Evolutionary conservation across 2,329 filamentous ascomycete species (phyloP).

Genomic region (Talaromyces sp.): DNA sequence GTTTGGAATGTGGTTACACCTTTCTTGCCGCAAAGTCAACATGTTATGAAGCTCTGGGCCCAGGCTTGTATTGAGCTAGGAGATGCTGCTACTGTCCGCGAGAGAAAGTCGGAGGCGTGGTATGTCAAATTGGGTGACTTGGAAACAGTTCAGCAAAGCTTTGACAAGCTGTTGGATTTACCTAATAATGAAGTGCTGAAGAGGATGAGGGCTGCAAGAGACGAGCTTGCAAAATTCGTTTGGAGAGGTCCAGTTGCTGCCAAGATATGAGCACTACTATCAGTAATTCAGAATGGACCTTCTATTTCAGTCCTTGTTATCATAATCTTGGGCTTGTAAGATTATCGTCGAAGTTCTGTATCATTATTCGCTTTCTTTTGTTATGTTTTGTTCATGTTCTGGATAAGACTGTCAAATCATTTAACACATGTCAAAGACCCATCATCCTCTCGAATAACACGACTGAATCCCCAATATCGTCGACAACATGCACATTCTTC

Average conservation of each 20-base stretch:
- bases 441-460: background rate
- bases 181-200: conserved; percentile 3
- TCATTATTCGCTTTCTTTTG: too few relatives aligned
- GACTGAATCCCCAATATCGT: background rate
- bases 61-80: conserved; percentile 4
- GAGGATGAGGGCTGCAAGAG: conserved; percentile 8
- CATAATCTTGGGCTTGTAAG: too few relatives aligned
- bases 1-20: conserved; percentile 10
- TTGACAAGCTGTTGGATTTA: conserved; percentile 3
- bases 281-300: background rate
- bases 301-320: background rate
- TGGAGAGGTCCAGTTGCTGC: conserved; percentile 2
- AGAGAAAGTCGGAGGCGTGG: conserved; percentile 5
- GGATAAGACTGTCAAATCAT: too few relatives aligned
- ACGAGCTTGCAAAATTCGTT: background rate
- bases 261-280: background rate
- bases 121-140: conserved; percentile 4
- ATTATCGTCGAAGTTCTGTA: too few relatives aligned
- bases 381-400: too few relatives aligned
- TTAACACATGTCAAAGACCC: background rate
- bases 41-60: conserved; percentile 7
- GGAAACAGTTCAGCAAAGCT: background rate
- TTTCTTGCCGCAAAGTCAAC: conserved; percentile 1
- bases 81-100: background rate
- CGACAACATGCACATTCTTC: background rate